Percentiles rank a stretch among this genome's conserved stretches.
Evolutionary conservation across 1,284 basidiomycete species (phyloP).

Genomic region (Thelephora terrestris): DNA sequence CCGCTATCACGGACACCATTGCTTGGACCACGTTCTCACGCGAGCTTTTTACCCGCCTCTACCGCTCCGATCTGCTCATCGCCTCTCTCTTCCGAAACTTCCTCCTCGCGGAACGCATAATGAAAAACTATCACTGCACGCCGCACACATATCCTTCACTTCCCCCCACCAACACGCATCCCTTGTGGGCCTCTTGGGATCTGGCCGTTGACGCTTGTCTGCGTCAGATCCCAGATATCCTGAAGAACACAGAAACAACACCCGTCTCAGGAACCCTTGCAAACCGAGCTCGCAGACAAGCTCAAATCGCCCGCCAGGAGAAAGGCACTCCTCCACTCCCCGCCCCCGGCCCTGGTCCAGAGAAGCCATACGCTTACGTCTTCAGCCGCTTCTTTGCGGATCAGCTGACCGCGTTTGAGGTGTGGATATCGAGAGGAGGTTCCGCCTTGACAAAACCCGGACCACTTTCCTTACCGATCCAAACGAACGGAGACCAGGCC

Average conservation of each 20-base stretch:
- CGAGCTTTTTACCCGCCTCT: constrained; percentile 89
- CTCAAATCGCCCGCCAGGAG: constrained; percentile 12
- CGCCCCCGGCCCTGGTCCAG: constrained; percentile 25
- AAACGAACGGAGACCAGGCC: constrained; percentile 22
- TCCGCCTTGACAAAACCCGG: constrained; percentile 72
- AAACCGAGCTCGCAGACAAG: constrained; percentile 20
- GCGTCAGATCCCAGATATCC: constrained; percentile 83
- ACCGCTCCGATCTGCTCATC: constrained; percentile 92
- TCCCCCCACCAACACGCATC: constrained; percentile 91
- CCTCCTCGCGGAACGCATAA: constrained; percentile 92
- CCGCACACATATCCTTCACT: constrained; percentile 90
- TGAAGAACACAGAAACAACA: constrained; percentile 47
- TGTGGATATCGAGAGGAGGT: constrained; percentile 92
- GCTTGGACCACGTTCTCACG: constrained; percentile 97
- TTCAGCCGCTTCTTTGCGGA: constrained; percentile 96
- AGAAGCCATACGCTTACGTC: constrained; percentile 57
- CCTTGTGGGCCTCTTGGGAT: constrained; percentile 97
- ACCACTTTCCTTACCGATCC: constrained; percentile 55
- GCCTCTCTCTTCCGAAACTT: constrained; percentile 97
- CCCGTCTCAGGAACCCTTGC: constrained; percentile 23
- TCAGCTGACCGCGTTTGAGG: constrained; percentile 94
- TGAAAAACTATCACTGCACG: constrained; percentile 98
- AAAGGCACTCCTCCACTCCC: not conserved
- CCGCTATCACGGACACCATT: constrained; percentile 97
- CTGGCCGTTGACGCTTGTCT: constrained; percentile 94